Conservation (phyloP, 1,284 basidiomycete genomes). For the Trametes pubescens region DNA sequence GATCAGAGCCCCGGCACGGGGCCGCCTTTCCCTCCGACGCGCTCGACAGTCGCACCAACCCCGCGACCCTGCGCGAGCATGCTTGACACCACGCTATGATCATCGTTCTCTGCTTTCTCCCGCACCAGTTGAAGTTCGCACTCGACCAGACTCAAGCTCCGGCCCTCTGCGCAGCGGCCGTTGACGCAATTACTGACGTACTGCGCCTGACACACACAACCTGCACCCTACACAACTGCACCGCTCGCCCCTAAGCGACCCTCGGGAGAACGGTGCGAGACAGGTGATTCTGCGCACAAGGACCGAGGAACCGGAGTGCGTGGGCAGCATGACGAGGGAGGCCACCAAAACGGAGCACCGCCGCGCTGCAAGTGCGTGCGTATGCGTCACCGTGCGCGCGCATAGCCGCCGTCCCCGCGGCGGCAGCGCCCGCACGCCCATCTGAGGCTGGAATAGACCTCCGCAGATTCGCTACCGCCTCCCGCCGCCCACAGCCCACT, state of each 20-base stretch:
- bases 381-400: neutral
- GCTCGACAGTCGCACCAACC: neutral
- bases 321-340: conserved; percentile 10
- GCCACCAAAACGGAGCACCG: conserved; percentile 1
- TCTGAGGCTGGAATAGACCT: neutral
- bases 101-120: neutral
- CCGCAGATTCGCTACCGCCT: neutral
- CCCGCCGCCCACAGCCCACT: neutral
- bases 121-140: neutral
- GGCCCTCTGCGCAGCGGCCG: neutral
- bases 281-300: conserved; percentile 11
- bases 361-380: conserved; percentile 6
- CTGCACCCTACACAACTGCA: neutral
- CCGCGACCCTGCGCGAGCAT: neutral
- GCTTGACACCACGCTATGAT: conserved; percentile 7
- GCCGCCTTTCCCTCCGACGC: neutral
- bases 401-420: neutral
- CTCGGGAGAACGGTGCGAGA: conserved; percentile 3
- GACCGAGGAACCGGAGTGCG: conserved; percentile 15
- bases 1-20: conserved; percentile 9
- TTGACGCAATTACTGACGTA: conserved; percentile 6
- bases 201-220: neutral
- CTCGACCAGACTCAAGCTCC: neutral
- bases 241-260: neutral
- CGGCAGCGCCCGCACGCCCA: neutral